phyloP scores from a whole-genome alignment of 1,284 basidiomycete genomes.

The Sporisorium scitamineum region DNA sequence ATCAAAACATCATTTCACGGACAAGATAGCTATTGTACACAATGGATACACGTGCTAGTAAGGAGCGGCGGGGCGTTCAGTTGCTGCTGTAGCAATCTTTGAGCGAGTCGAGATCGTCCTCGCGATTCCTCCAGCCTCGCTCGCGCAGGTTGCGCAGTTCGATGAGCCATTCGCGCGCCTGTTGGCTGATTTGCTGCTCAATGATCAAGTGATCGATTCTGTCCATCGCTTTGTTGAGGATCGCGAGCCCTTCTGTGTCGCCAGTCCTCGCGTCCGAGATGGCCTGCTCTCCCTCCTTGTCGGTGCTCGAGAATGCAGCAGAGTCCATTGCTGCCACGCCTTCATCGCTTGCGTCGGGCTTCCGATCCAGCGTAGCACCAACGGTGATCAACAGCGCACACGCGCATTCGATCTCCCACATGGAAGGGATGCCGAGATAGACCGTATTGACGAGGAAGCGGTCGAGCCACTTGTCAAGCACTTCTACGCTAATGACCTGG shows the following conservation, averaged over 20 bases:
- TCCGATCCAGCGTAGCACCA: conserved; percentile 41
- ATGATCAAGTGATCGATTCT: conserved; percentile 22
- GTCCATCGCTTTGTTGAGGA: conserved; percentile 23
- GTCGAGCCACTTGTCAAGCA: conserved; percentile 47
- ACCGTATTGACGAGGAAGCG: conserved; percentile 57
- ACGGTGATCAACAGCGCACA: conserved; percentile 57
- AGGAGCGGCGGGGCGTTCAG: neutral
- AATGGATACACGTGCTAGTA: neutral
- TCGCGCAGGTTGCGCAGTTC: conserved; percentile 26
- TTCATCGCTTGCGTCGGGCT: neutral
- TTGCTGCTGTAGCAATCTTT: conserved; percentile 7
- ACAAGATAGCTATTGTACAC: neutral
- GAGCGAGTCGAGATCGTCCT: conserved; percentile 8
- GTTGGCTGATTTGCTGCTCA: conserved; percentile 15
- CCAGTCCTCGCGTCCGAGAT: neutral
- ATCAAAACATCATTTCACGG: neutral
- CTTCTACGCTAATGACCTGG: conserved; percentile 7
- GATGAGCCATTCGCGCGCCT: conserved; percentile 36
- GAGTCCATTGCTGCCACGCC: neutral
- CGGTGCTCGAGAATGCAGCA: neutral
- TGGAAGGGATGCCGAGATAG: conserved; percentile 53
- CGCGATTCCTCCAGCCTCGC: conserved; percentile 20
- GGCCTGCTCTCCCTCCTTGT: neutral
- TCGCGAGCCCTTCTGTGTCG: neutral
- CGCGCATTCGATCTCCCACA: conserved; percentile 58